Percentiles rank a stretch among this genome's conserved stretches.
These are phyloP conservation scores for Chaetomidium leptoderma DNA, from an alignment of 495 filamentous ascomycete species.

Conservation along the genomic window DNA sequence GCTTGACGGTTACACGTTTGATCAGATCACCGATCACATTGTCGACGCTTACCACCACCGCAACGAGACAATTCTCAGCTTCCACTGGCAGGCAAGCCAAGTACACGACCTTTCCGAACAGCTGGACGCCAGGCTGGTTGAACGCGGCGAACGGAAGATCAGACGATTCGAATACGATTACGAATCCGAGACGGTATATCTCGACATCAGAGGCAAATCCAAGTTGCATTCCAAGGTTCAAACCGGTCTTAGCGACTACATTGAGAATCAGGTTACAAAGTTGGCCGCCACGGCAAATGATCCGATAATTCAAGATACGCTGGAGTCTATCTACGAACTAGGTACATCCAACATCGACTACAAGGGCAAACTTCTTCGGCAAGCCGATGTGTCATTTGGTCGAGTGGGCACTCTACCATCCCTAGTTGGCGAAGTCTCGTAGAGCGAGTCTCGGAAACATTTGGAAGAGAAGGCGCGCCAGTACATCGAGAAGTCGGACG, in stretches of 20 bases:
- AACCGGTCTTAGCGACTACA: conserved; percentile 1
- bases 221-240: conserved; percentile 9
- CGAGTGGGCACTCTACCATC: conserved; percentile 3
- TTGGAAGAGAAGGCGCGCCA: conserved; percentile 11
- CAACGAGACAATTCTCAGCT: conserved; percentile 13
- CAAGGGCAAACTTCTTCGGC: conserved; percentile 5
- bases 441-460: conserved; percentile 14
- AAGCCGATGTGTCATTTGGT: conserved; percentile 11
- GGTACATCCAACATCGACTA: conserved; percentile 4
- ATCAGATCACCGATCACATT: conserved; percentile 12
- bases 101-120: background rate
- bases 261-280: background rate
- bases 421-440: conserved; percentile 18
- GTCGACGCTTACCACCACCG: conserved; percentile 5
- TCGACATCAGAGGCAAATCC: conserved; percentile 15
- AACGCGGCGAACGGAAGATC: conserved; percentile 7
- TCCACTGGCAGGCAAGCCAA: conserved; percentile 10
- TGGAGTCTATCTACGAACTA: background rate
- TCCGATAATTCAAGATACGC: background rate
- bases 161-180: conserved; percentile 17
- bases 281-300: background rate
- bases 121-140: conserved; percentile 3
- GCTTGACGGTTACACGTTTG: conserved; percentile 6
- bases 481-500: conserved; percentile 13
- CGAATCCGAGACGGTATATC: conserved; percentile 7